phyloP scores from a whole-genome alignment of 2,329 filamentous ascomycete species.

The Botryotinia narcissicola region DNA sequence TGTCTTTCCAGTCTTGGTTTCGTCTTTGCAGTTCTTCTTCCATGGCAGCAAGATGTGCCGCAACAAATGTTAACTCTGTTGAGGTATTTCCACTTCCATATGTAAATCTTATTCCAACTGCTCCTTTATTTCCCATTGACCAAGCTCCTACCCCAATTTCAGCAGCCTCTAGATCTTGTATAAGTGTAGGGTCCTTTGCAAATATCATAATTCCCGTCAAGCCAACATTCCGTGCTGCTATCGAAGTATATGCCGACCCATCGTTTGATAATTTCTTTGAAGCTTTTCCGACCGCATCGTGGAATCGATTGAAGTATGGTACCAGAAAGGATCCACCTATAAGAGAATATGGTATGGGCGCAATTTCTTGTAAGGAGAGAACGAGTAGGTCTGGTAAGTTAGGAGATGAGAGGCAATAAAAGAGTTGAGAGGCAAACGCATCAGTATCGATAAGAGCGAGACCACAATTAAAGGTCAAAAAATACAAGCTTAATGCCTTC shows the following conservation, averaged over 20 bases:
- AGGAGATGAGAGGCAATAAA: constrained; percentile 51
- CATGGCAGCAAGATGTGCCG: constrained; percentile 85
- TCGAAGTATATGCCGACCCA: constrained; percentile 57
- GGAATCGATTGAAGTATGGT: constrained; percentile 72
- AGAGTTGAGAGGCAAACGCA: constrained; percentile 69
- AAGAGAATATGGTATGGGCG: constrained; percentile 80
- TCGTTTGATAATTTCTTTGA: constrained; percentile 42
- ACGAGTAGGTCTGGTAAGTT: constrained; percentile 66
- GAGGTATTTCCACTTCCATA: constrained; percentile 46
- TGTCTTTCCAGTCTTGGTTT: constrained; percentile 85
- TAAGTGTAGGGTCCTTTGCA: constrained; percentile 58
- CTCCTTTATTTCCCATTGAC: constrained; percentile 95
- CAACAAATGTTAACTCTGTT: constrained; percentile 77
- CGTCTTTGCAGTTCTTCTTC: constrained; percentile 73
- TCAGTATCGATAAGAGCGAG: constrained; percentile 67
- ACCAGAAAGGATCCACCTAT: constrained; percentile 77
- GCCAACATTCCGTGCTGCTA: constrained; percentile 73
- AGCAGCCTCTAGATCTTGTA: constrained; percentile 70
- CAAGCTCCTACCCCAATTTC: constrained; percentile 81
- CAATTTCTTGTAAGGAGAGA: constrained; percentile 79
- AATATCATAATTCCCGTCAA: constrained; percentile 91
- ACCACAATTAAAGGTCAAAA: constrained; percentile 88
- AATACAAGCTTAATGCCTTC: constrained; percentile 61
- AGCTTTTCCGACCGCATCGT: constrained; percentile 69
- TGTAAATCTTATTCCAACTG: constrained; percentile 72